phyloP scores from a whole-genome alignment of 192 early-diverging fungal species.

The Fimicolochytrium jonesii region DNA sequence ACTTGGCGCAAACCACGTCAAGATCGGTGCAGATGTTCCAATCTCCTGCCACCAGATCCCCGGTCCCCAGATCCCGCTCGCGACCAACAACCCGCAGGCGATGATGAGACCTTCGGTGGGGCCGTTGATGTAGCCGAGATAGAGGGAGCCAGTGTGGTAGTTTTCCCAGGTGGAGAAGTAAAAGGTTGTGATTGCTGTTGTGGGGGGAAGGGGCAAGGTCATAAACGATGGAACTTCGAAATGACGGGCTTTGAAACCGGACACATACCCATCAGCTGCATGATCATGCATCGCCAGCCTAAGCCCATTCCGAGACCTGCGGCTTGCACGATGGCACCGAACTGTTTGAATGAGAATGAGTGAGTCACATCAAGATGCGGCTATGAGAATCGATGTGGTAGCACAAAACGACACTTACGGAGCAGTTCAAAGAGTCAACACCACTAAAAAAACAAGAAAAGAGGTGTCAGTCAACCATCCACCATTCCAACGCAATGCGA shows the following conservation, averaged over 20 bases:
- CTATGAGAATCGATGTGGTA: conserved; percentile 27
- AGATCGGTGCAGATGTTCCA: conserved; percentile 29
- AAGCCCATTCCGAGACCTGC: conserved; percentile 65
- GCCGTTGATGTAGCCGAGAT: conserved; percentile 79
- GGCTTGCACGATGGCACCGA: conserved; percentile 58
- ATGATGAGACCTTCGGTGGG: conserved; percentile 85
- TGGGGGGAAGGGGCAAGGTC: conserved; percentile 46
- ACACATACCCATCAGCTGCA: conserved; percentile 14
- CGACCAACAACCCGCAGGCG: conserved; percentile 53
- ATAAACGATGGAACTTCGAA: conserved; percentile 74
- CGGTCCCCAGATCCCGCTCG: conserved; percentile 63
- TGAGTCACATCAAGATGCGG: neutral
- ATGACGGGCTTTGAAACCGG: conserved; percentile 59
- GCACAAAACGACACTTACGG: no score
- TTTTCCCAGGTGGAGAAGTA: conserved; percentile 93
- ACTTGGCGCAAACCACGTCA: conserved; percentile 36
- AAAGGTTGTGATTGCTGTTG: conserved; percentile 71
- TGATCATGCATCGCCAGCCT: conserved; percentile 52
- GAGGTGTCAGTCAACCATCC: conserved; percentile 55
- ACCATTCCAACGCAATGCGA: conserved; percentile 2
- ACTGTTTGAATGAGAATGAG: conserved; percentile 61
- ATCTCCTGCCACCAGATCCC: conserved; percentile 30
- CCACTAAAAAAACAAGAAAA: no score
- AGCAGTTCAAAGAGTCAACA: conserved; percentile 64
- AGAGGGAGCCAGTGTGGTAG: conserved; percentile 84